Conservation (phyloP, 495 filamentous ascomycete species). For the Podospora didyma region DNA sequence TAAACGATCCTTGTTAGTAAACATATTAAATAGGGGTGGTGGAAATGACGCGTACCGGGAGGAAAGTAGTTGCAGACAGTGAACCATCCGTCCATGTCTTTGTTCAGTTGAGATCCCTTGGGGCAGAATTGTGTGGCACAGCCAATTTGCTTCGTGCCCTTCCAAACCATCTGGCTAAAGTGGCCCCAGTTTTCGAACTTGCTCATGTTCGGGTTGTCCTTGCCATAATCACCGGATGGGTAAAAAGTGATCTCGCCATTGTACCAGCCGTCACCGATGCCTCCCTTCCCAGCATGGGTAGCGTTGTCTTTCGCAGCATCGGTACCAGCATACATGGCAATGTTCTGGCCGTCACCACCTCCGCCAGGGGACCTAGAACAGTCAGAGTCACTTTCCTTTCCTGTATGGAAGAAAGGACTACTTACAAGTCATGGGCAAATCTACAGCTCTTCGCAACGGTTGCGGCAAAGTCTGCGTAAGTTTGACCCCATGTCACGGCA, state of each 20-base stretch:
- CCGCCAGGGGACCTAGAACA: slow-evolving; percentile 43
- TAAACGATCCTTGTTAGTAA: slow-evolving; percentile 39
- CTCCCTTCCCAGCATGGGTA: slow-evolving; percentile 47
- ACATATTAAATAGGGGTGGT: slow-evolving; percentile 11
- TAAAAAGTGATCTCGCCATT: slow-evolving; percentile 62
- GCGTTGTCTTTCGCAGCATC: slow-evolving; percentile 22
- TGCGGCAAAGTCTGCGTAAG: slow-evolving; percentile 58
- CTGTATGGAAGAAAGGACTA: not conserved
- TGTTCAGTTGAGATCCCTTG: slow-evolving; percentile 40
- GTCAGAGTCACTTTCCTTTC: slow-evolving; percentile 6
- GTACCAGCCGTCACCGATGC: slow-evolving; percentile 73
- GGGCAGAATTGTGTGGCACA: slow-evolving; percentile 60
- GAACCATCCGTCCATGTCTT: slow-evolving; percentile 41
- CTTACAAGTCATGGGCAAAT: slow-evolving; percentile 77
- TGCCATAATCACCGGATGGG: slow-evolving; percentile 34
- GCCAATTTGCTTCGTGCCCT: slow-evolving; percentile 62
- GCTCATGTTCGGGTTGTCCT: slow-evolving; percentile 47
- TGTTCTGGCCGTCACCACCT: slow-evolving; percentile 81
- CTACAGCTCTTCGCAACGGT: slow-evolving; percentile 51
- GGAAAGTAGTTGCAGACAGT: slow-evolving; percentile 90
- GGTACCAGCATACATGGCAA: slow-evolving; percentile 48
- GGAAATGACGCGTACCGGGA: slow-evolving; percentile 46
- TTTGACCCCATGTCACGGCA: slow-evolving; percentile 58
- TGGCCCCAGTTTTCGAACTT: slow-evolving; percentile 75
- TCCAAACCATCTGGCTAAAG: slow-evolving; percentile 88